phyloP scores from a whole-genome alignment of 2,329 filamentous ascomycete genomes.

The Cladosporium halotolerans region DNA sequence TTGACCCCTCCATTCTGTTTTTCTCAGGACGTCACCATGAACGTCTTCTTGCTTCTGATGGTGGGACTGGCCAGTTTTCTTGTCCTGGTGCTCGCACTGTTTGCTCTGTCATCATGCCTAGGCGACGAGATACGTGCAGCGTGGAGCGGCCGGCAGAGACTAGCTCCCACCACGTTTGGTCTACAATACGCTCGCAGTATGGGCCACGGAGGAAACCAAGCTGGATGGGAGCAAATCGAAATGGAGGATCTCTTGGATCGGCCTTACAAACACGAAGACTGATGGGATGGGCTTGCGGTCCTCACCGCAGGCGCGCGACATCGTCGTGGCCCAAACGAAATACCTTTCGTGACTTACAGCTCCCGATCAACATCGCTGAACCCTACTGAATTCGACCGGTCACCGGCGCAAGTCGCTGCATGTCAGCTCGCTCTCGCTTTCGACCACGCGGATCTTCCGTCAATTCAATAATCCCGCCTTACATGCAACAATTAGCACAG shows the following conservation, averaged over 20 bases:
- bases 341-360: too few relatives aligned
- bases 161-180: conserved; percentile 44
- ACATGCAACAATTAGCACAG: too few relatives aligned
- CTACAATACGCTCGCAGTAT: conserved; percentile 52
- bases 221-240: conserved; percentile 57
- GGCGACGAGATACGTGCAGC: conserved; percentile 47
- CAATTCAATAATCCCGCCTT: too few relatives aligned
- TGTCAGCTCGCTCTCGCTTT: not conserved
- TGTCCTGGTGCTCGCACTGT: conserved; percentile 36
- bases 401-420: not conserved
- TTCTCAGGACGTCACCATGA: not conserved
- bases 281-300: not conserved
- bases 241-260: conserved; percentile 53
- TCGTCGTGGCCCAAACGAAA: too few relatives aligned
- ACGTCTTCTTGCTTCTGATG: conserved; percentile 3
- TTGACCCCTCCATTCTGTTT: too few relatives aligned
- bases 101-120: conserved; percentile 51
- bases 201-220: conserved; percentile 45
- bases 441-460: too few relatives aligned
- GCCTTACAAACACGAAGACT: conserved; percentile 16
- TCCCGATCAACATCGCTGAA: too few relatives aligned
- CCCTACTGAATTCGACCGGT: too few relatives aligned
- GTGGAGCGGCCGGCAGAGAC: conserved; percentile 38
- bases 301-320: too few relatives aligned
- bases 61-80: conserved; percentile 18